Evolutionary conservation across 176 grass and related monocot species (phyloP).

Genomic region (Themeda triandra): DNA sequence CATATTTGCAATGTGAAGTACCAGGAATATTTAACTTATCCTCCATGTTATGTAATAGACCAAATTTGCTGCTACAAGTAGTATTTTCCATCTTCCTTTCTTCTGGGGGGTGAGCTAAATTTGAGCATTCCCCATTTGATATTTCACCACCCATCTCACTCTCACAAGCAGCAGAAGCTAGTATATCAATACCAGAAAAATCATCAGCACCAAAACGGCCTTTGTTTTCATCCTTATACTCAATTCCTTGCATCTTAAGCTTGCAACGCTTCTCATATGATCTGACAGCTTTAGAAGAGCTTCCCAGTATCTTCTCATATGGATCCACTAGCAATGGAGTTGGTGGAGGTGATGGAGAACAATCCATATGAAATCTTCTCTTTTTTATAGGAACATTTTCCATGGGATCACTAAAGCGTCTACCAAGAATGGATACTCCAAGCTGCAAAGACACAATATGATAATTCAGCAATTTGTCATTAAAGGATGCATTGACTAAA

Average conservation of each 20-base stretch:
- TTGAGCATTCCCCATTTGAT: conserved; percentile 28
- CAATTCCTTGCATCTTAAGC: conserved; percentile 20
- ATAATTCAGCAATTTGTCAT: conserved; percentile 27
- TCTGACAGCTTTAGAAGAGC: conserved; percentile 37
- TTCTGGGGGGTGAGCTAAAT: conserved; percentile 33
- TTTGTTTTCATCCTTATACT: conserved; percentile 25
- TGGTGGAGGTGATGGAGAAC: conserved; percentile 59
- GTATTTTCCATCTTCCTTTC: conserved; percentile 33
- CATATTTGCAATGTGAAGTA: conserved; percentile 25
- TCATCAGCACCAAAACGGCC: conserved; percentile 37
- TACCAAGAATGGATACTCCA: conserved; percentile 85
- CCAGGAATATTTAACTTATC: conserved; percentile 16
- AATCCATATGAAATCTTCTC: conserved; percentile 64
- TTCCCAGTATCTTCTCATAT: conserved; percentile 37
- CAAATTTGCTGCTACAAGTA: conserved; percentile 9
- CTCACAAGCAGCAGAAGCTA: conserved; percentile 86
- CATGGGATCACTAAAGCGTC: conserved; percentile 69
- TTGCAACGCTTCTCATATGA: conserved; percentile 41
- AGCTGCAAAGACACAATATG: conserved; percentile 48
- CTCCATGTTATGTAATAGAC: conserved; percentile 25
- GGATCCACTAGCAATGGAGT: conserved; percentile 43
- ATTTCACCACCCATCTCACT: conserved; percentile 44
- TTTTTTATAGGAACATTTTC: conserved; percentile 94
- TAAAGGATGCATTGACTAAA: background rate
- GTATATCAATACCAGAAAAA: conserved; percentile 99